Conservation (phyloP, 805 yeast species). For the Kodamaea nitidulidarum region DNA sequence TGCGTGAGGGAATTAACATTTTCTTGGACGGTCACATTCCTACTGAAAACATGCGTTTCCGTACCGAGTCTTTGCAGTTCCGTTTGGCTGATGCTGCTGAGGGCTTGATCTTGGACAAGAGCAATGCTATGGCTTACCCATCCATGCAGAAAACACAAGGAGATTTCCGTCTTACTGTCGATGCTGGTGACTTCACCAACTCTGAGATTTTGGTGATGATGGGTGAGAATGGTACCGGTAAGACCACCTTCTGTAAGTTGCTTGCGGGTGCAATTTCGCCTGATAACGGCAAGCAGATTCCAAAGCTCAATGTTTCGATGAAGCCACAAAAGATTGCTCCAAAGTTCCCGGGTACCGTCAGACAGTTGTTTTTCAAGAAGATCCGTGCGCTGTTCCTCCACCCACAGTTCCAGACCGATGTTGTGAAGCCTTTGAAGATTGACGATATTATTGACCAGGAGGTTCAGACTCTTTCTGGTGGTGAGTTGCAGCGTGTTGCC, state of each 20-base stretch:
- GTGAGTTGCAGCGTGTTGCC: conserved; percentile 99
- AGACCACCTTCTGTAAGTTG: conserved; percentile 93
- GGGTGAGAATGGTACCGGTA: conserved; percentile 99
- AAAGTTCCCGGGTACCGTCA: conserved; percentile 96
- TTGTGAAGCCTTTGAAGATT: conserved; percentile 88
- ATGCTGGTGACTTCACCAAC: conserved; percentile 88
- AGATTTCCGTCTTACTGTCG: conserved; percentile 81
- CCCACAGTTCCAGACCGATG: conserved; percentile 98
- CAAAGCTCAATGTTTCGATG: conserved; percentile 90
- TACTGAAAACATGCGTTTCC: conserved; percentile 93
- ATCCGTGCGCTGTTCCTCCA: conserved; percentile 89
- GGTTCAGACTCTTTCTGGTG: conserved; percentile 96
- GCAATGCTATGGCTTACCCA: conserved; percentile 75
- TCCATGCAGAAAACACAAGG: conserved; percentile 89
- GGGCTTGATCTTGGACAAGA: conserved; percentile 67
- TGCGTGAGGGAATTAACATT: conserved; percentile 98
- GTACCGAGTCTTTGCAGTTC: conserved; percentile 93
- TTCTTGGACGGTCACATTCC: conserved; percentile 98
- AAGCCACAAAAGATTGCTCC: conserved; percentile 99
- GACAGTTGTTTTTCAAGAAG: conserved; percentile 95
- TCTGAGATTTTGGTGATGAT: conserved; percentile 97
- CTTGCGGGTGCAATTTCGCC: conserved; percentile 91
- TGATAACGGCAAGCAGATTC: conserved; percentile 74
- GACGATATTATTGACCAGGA: conserved; percentile 96
- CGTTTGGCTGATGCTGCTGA: conserved; percentile 89